Base-by-base conservation (phyloP, 106 monocot genomes). In the Ottelia alismoides region DNA sequence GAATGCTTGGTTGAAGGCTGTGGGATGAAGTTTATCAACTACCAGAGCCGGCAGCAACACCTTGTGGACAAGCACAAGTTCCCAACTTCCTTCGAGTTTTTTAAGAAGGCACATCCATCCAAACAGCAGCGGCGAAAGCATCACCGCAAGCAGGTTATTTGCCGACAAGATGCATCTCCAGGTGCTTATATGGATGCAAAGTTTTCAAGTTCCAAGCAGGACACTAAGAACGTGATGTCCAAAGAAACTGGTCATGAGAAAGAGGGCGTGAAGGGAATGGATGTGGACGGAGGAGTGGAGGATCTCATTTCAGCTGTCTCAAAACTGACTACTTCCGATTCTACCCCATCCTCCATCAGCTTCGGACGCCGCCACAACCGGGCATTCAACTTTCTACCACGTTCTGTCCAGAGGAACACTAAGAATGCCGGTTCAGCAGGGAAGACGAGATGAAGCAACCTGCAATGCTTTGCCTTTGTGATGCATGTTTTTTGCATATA, bases 1-100 rank as follows among this genome's bases (percentile, higher is more conserved):
- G 85, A 98, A 31, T 98, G 96, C 24, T 57, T 98, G 65, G 85
- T 98, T 51, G 96, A 98, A 67, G 89, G 89, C 24, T 98, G 96
- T 68, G 85, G 70, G n/a, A 45, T 68, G 32, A 98, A 98, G 67
- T 49, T 98, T 45, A 98, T 89, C 72, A 89, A 66, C 76, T 85
- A 89, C 30, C 62, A 79, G 65, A 76, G 81, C 45, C 68, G 96
- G 27, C 78, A 82, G 22, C 89, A 82, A 43, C 96, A 98, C 47
- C 82, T 98, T 25, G 47, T 85, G 2, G 82, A 98, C 47, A 98
- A 89, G 65, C 89, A 98, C 65, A 80, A 76, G 27, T 98, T 89
- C 51, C 89, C 89, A 3, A 12, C 65, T 3, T 78, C 85, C 16
- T 98, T 98, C 28, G 76, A 98, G 53, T 98, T 98, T 61, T 70